Evolutionary conservation across 768 basidiomycete species (phyloP).

Genomic region (Clavaria fumosa): DNA sequence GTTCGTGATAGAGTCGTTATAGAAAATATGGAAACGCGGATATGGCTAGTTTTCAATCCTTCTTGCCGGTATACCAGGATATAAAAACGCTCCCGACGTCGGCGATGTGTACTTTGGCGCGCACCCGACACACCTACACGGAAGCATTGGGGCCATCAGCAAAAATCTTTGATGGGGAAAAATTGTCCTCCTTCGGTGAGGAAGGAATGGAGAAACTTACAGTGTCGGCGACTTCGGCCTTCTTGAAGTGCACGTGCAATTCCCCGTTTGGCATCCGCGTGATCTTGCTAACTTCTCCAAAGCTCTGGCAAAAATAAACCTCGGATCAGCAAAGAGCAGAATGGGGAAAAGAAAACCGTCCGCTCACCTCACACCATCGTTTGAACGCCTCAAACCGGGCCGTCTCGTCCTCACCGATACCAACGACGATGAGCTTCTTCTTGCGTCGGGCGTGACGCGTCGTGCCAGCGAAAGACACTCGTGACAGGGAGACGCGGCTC

Average conservation of each 20-base stretch:
- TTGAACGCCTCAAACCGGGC: constrained; percentile 52
- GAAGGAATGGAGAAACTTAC: constrained; percentile 27
- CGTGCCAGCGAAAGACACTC: constrained; percentile 24
- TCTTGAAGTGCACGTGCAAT: constrained; percentile 60
- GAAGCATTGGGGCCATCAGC: neutral
- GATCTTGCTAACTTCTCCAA: constrained; percentile 64
- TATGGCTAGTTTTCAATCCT: too few species aligned
- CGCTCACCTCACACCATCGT: constrained; percentile 60
- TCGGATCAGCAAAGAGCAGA: constrained; percentile 1
- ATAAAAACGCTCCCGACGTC: constrained; percentile 68
- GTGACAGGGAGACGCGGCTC: constrained; percentile 18
- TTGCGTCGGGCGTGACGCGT: constrained; percentile 37
- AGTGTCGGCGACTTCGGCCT: constrained; percentile 66
- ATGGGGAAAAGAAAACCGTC: neutral
- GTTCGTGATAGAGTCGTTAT: too few species aligned
- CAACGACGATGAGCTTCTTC: constrained; percentile 55
- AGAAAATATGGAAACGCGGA: too few species aligned
- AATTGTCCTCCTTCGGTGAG: too few species aligned
- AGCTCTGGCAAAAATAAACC: constrained; percentile 36
- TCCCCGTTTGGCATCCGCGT: constrained; percentile 63
- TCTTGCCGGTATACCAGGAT: constrained; percentile 55
- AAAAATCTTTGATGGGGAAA: too few species aligned
- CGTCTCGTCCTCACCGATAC: constrained; percentile 43
- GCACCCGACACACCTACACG: constrained; percentile 57
- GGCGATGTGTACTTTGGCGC: constrained; percentile 56